Evolutionary conservation across 2,329 filamentous ascomycete genomes (phyloP).

Genomic region (Pseudogymnoascus sp.): DNA sequence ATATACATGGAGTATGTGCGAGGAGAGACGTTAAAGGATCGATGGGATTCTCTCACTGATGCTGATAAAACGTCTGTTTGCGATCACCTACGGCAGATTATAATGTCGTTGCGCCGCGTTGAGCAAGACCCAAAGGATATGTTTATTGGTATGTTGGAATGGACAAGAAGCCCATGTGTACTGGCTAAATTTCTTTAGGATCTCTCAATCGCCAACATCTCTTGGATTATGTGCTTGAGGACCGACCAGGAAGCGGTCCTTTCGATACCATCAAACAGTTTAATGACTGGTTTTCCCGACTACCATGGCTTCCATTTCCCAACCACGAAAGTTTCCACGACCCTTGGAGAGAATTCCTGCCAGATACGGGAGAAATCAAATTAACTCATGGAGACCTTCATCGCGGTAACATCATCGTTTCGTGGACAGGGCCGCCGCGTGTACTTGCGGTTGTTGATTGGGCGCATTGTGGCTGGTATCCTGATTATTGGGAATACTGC

Average conservation of each 20-base stretch:
- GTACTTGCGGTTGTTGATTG: slow-evolving; percentile 26
- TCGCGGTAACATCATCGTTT: background rate
- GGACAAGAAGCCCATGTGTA: background rate
- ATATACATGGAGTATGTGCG: background rate
- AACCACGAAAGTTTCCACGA: background rate
- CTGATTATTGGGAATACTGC: slow-evolving; percentile 14
- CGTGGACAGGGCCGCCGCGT: slow-evolving; percentile 11
- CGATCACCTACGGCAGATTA: background rate
- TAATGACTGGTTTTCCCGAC: background rate
- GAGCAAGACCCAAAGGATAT: background rate
- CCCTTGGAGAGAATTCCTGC: background rate
- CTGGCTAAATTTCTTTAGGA: background rate
- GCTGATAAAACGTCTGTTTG: background rate
- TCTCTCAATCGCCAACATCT: background rate
- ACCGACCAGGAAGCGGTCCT: background rate
- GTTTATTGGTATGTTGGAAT: background rate
- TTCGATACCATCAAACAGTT: background rate
- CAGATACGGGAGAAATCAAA: background rate
- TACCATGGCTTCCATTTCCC: background rate
- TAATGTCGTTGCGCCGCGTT: background rate
- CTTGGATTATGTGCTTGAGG: background rate
- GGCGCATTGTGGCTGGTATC: slow-evolving; percentile 28
- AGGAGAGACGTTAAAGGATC: background rate
- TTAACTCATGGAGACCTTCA: background rate
- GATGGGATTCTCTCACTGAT: background rate